Base-by-base conservation (phyloP, 768 basidiomycete species). In the Lyophyllum atratum region DNA sequence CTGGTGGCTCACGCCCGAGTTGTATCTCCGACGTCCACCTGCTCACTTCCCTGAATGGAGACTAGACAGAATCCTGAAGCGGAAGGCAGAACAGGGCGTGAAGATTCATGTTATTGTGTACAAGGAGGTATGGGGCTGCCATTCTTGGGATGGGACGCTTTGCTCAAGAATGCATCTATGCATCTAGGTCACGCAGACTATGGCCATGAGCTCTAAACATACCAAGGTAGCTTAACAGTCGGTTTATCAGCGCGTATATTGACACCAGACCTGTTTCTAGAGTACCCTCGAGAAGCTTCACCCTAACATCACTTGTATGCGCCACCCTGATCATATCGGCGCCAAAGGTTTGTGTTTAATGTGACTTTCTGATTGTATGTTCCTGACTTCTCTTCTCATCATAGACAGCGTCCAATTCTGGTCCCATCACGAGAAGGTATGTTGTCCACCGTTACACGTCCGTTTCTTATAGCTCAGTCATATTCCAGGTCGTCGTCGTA, bases 1-100 rank as follows among this genome's bases (percentile, higher is more conserved):
- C 61, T 92, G 92, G 93, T 95, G 95, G 95, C 82, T 98, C 59
- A 91, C 92, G 0, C 96, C 96, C 1, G 96, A 98, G 68, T 74
- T 98, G 3, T 97, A 93, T 73, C 87, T 98, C 34, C 88, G 96
- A 51, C 90, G 97, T 11, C 97, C 96, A 1, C 88, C 95, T 6
- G 91, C 92, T 0, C 73, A 85, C 63, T 81, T 92, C 68, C 87
- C 88, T 6, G 87, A 97, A 72, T 99, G 88, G 85, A 83, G 97
- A 24, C 81, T 99, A 25, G 97, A 99, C 69, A 76, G 85, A 31
- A 68, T 98, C 12, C 78, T 98, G 49, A 77, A 90, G 71, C 83
- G 89, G 51, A 98, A 98, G 74, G 97, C 97, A 0, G 79, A 93
- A 66, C 76, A 96, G 65, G 97, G 96, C 21, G 97, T 98, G 55